Base-by-base conservation (phyloP, 164 flowering plant species). In the Hamamelis virginiana region DNA sequence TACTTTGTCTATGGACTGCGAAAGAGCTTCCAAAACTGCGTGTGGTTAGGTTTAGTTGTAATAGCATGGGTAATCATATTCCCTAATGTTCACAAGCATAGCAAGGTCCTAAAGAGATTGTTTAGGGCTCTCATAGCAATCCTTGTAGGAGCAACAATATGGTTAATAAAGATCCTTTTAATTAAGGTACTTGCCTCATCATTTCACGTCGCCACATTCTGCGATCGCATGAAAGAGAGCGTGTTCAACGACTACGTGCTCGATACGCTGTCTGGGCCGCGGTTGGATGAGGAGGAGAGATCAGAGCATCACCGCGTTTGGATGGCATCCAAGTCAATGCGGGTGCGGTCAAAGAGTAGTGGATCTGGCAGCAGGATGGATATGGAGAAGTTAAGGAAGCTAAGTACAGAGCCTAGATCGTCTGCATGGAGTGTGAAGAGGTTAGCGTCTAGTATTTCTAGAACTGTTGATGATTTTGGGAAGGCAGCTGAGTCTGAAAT, bases 1-100 rank as follows among this genome's bases (percentile, higher is more conserved):
- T 82, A 85, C 67, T 85, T 85, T 43, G 86, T 85, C 10, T 83
- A 75, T 22, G 89, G 89, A 0, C 57, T 85, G 1, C 62, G 85
- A 0, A 78, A 71, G 44, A 75, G 80, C 43, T 69, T 85, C 50
- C 80, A 79, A 22, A 79, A 78, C 43, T 80, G 84, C 33, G 55
- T 78, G 1, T 85, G 89, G 89, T 45, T 85, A 3, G 83, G 68
- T 4, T 57, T 85, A 2, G 84, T 77, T 21, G 53, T 83, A 0
- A 14, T 80, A 6, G 62, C 84, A 0, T 85, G 87, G 85, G 33
- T 60, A 22, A 25, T 79, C 59, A 76, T 85, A 70, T 77, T 82
- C 70, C 75, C 69, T 0, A 70, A 73, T 6, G 72, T 73, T 11
- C 72, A 78, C 55, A 65, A 66, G 27, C 56, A 75, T 13, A 68